Evolutionary conservation across 2,329 filamentous ascomycete species (phyloP), one percentile per base, ranked within the genome.

Genomic region (Phyllosticta capitalensis): DNA sequence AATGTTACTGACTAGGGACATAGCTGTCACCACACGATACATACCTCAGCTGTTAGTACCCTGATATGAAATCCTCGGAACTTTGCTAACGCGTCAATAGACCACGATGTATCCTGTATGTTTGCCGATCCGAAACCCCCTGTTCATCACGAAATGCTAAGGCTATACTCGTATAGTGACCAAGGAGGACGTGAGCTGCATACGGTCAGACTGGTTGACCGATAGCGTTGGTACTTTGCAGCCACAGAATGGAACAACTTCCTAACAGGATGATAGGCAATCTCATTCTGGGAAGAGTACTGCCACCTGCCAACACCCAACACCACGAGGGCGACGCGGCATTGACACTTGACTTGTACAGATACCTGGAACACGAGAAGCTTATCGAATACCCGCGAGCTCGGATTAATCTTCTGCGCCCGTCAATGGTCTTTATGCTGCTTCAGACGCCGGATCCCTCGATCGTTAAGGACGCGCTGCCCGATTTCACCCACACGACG

Each of bases 241-340:
- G 48, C 28, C 17, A 26, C n/a, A n/a, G 19, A 24, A 30, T 54
- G 63, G 20, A 38, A 49, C 19, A 20, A 33, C 14, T 22, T 17
- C 52, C 62, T 62, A 55, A 65, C 57, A 22, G 5, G 50, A 51
- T 5, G 9, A 19, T 20, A 92, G 89, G 92, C 91, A 67, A 97
- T 99, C 65, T 87, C 90, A 55, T 97, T 99, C 72, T 99, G 94
- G 92, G 89, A 97, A 81, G 92, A 97, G 81, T 95, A 85, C 67
- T 78, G 73, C 48, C 50, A 61, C 52, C 61, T 61, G 10, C 49
- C 28, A 61, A 28, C 50, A 33, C 26, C 49, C 28, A 61, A 28
- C 50, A 33, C 26, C 12, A 45, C 38, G 38, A 45, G 17, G n/a
- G 7, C 17, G 38, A 45, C 38, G 38, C 38, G n/a, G 14, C 24